phyloP scores from a whole-genome alignment of 208 protist species.

The Entamoeba invadens region DNA sequence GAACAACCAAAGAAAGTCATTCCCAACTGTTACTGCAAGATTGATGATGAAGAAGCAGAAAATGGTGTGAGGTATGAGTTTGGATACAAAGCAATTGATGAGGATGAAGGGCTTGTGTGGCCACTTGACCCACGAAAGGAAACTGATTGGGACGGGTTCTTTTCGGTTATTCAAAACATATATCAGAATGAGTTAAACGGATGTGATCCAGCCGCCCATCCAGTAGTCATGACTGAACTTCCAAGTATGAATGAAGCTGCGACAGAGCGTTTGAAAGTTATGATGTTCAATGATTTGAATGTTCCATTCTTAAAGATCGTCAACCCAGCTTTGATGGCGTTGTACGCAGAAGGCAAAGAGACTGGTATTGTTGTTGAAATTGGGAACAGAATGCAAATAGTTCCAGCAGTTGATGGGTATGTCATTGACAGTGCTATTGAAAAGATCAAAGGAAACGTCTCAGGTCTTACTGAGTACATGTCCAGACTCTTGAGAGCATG shows the following conservation, averaged over 20 bases:
- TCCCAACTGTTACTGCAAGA: not conserved
- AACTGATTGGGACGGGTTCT: not conserved
- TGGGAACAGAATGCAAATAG: conserved; percentile 87
- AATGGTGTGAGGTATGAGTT: not conserved
- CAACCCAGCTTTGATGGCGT: conserved; percentile 67
- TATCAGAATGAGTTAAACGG: not conserved
- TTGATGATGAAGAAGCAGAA: not conserved
- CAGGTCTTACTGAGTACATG: conserved; percentile 78
- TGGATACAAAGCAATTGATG: not conserved
- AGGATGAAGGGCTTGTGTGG: not conserved
- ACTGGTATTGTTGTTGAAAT: conserved; percentile 90
- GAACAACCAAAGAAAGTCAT: not conserved
- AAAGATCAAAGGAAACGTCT: conserved; percentile 76
- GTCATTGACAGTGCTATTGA: conserved; percentile 49
- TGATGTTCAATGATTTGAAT: conserved; percentile 78
- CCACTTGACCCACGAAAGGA: not conserved
- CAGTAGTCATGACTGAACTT: not conserved
- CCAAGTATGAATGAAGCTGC: not conserved
- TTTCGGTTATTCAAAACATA: not conserved
- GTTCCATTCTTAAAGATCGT: conserved; percentile 69
- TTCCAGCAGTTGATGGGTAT: conserved; percentile 88
- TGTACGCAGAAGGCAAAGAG: conserved; percentile 81
- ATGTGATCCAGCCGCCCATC: not conserved
- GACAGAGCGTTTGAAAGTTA: not conserved
- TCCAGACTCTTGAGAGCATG: conserved; percentile 65